Conservation (phyloP, 2,329 filamentous ascomycete species). For the Ascochyta clinopodiicola region DNA sequence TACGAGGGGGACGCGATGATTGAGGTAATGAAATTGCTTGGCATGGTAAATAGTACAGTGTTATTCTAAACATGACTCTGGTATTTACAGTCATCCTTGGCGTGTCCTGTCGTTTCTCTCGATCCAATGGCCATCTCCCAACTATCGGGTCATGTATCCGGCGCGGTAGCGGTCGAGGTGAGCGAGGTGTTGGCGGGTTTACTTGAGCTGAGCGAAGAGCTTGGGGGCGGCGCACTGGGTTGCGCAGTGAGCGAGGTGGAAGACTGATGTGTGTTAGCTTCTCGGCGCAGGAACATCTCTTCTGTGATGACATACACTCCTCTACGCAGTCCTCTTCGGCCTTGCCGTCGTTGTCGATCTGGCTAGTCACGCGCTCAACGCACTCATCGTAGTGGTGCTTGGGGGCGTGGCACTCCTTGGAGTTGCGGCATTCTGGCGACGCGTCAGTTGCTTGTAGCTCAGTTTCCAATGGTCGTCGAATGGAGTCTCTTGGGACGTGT, state of each 20-base stretch:
- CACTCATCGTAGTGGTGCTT: constrained; percentile 99
- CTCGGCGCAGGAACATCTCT: neutral
- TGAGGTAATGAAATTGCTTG: constrained; percentile 20
- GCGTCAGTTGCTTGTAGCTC: constrained; percentile 24
- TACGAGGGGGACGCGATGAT: neutral
- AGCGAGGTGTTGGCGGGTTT: constrained; percentile 51
- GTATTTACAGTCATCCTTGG: constrained; percentile 46
- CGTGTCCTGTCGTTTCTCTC: constrained; percentile 33
- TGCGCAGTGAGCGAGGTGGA: constrained; percentile 97
- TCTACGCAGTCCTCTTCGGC: constrained; percentile 96
- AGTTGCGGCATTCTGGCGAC: constrained; percentile 82
- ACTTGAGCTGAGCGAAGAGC: constrained; percentile 92
- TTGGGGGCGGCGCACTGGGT: constrained; percentile 92
- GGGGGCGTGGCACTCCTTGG: constrained; percentile 79
- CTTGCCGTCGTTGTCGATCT: constrained; percentile 74
- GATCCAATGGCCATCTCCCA: constrained; percentile 28
- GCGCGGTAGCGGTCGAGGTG: constrained; percentile 21
- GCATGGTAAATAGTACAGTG: constrained; percentile 43
- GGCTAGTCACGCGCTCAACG: constrained; percentile 83
- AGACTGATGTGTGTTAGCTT: constrained; percentile 67
- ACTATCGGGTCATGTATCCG: constrained; percentile 22
- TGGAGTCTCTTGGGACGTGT: neutral
- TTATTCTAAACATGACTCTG: constrained; percentile 48
- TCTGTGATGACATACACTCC: constrained; percentile 77
- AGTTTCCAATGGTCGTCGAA: constrained; percentile 5